Evolutionary conservation across 1,284 basidiomycete species (phyloP).

Genomic region (Abortiporus biennis): DNA sequence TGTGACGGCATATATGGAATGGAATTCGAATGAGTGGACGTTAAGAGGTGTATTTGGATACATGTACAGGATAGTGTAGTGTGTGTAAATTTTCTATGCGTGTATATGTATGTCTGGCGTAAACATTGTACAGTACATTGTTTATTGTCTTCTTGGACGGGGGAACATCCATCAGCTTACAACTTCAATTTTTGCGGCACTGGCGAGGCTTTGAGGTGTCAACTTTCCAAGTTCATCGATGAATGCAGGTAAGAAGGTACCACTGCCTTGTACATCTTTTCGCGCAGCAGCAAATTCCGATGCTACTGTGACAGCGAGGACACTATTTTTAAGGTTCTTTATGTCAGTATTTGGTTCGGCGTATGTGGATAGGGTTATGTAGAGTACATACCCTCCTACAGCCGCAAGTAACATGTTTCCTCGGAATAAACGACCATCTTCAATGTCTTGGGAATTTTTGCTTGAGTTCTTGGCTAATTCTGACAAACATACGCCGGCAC

Average conservation of each 20-base stretch:
- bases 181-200: conserved; percentile 45
- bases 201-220: conserved; percentile 45
- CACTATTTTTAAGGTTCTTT: conserved; percentile 34
- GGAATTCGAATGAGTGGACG: neutral
- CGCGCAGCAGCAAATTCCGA: conserved; percentile 75
- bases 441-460: conserved; percentile 15
- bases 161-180: conserved; percentile 2
- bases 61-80: neutral
- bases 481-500: conserved; percentile 57
- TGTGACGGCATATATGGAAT: neutral
- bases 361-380: no score
- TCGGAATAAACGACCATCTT: conserved; percentile 44
- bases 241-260: conserved; percentile 83
- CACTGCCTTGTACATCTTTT: conserved; percentile 73
- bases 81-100: neutral
- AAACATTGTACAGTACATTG: no score
- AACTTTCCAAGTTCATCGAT: conserved; percentile 78
- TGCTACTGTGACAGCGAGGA: conserved; percentile 80
- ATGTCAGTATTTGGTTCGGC: no score
- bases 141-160: neutral
- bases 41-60: neutral
- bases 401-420: conserved; percentile 75
- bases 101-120: no score
- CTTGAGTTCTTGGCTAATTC: conserved; percentile 9
- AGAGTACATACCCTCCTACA: conserved; percentile 60